Base-by-base conservation (phyloP, 176 grass and related monocot genomes). In the Hsuehochloa calcarea region DNA sequence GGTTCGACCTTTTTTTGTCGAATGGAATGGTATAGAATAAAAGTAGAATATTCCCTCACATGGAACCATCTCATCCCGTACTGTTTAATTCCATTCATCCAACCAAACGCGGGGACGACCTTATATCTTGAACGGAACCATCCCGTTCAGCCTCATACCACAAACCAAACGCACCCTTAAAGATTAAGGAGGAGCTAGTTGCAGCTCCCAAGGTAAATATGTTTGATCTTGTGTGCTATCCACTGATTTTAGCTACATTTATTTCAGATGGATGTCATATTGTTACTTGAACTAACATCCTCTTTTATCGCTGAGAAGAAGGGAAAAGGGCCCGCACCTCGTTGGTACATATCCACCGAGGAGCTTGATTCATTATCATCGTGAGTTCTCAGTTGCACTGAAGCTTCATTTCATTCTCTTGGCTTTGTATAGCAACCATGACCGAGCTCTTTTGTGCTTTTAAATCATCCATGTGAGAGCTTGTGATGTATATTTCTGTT, bases 301-400 rank as follows among this genome's bases (percentile, higher is more conserved):
- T 80, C 66, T 83, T 88, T 83, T 83, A 69, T 85, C 74, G 9
- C 85, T 87, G 91, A 79, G 85, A 90, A 95, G 96, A 98, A 88
- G 58, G 91, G 91, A 74, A 84, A 80, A 81, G 66, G 68, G 63
- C 85, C 87, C 11, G 93, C 96, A 74, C 96, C 96, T 44, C 88
- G 91, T 39, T 95, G 91, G 93, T 98, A 90, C 62, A 87, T 98
- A 80, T 89, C 93, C 67, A 68, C 85, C 0, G 89, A 89, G 71
- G 96, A 98, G 74, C 85, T 98, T 64, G 89, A 95, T 83, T 95
- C 96, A 12, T 56, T 98, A 60, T 89, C 96, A 69, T 90, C 85
- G 96, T 95, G 61, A 92, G 93, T 92, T 81, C 62, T 88, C 50
- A 66, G 17, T 72, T 65, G 38, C 75, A 50, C 65, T 52, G 38